Evolutionary conservation across 371 early-diverging fungal species (phyloP).

Genomic region (Actinomucor elegans): DNA sequence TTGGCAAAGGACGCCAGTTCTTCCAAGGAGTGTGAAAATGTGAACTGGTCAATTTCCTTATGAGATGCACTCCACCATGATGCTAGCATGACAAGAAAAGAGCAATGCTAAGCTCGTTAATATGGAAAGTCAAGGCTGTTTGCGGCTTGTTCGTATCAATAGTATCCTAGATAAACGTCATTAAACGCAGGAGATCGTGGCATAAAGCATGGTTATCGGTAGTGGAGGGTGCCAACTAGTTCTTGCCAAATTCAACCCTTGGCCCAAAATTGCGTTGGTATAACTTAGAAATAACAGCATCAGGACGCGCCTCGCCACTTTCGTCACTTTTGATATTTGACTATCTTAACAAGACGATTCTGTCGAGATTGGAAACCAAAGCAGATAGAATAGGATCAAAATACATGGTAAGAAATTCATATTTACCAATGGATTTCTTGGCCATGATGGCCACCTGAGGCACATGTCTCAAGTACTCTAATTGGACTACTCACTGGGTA

Average conservation of each 20-base stretch:
- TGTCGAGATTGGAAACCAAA: slow-evolving; percentile 19
- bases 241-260: slow-evolving; percentile 17
- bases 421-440: slow-evolving; percentile 16
- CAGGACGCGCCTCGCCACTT: slow-evolving; percentile 17
- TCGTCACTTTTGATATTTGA: slow-evolving; percentile 15
- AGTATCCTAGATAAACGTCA: slow-evolving; percentile 11
- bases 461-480: too few species aligned
- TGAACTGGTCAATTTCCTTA: slow-evolving; percentile 24
- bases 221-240: slow-evolving; percentile 15
- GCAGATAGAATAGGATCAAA: slow-evolving; percentile 25
- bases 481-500: too few species aligned
- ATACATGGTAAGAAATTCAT: slow-evolving; percentile 16
- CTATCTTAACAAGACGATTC: slow-evolving; percentile 20
- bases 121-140: slow-evolving; percentile 22
- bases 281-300: slow-evolving; percentile 18
- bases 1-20: slow-evolving; percentile 20
- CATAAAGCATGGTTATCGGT: slow-evolving; percentile 17
- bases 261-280: slow-evolving; percentile 13
- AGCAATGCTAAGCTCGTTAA: slow-evolving; percentile 16
- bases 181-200: slow-evolving; percentile 16
- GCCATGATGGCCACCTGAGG: slow-evolving; percentile 15
- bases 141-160: slow-evolving; percentile 22
- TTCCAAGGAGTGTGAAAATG: slow-evolving; percentile 19
- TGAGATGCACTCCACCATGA: slow-evolving; percentile 24
- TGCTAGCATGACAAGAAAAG: slow-evolving; percentile 22